Percentiles rank a stretch among this genome's conserved stretches.
These are phyloP conservation scores for Cryptosporidium felis DNA, from an alignment of 169 alveolate genomes.

Conservation along the genomic window DNA sequence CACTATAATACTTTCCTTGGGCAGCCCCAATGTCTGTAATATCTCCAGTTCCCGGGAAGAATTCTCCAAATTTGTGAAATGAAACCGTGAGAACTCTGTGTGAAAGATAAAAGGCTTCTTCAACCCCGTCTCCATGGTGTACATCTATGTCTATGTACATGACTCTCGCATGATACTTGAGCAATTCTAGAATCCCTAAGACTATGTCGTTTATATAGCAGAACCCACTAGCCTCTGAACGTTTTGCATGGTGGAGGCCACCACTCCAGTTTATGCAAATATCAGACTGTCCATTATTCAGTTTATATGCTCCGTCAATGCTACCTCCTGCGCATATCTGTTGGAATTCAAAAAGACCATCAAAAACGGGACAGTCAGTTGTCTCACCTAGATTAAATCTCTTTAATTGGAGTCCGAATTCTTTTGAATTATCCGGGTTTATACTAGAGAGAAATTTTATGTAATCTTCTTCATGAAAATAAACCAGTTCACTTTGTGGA, in stretches of 20 bases:
- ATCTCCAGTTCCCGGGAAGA: constrained; percentile 99
- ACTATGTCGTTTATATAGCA: constrained; percentile 99
- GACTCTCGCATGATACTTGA: constrained; percentile 97
- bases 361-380: constrained; percentile 98
- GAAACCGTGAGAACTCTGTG: constrained; percentile 98
- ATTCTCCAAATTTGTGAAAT: constrained; percentile 98
- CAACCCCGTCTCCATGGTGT: constrained; percentile 99
- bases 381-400: constrained; percentile 94
- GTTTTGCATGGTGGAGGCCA: constrained; percentile 97
- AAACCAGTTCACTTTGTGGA: constrained; percentile 91
- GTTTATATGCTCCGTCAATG: constrained; percentile 93
- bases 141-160: constrained; percentile 98
- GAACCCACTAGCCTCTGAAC: constrained; percentile 98
- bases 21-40: constrained; percentile 95
- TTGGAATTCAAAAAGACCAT: constrained; percentile 95
- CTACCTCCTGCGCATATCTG: constrained; percentile 98
- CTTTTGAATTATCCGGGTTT: constrained; percentile 84
- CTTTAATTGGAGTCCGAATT: constrained; percentile 84
- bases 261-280: constrained; percentile 98
- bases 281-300: constrained; percentile 93
- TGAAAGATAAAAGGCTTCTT: constrained; percentile 97
- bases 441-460: constrained; percentile 77
- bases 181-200: constrained; percentile 94
- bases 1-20: constrained; percentile 93
- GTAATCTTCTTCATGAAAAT: constrained; percentile 95